Conservation (phyloP, 2,329 filamentous ascomycete species). For the Lachnellula occidentalis region DNA sequence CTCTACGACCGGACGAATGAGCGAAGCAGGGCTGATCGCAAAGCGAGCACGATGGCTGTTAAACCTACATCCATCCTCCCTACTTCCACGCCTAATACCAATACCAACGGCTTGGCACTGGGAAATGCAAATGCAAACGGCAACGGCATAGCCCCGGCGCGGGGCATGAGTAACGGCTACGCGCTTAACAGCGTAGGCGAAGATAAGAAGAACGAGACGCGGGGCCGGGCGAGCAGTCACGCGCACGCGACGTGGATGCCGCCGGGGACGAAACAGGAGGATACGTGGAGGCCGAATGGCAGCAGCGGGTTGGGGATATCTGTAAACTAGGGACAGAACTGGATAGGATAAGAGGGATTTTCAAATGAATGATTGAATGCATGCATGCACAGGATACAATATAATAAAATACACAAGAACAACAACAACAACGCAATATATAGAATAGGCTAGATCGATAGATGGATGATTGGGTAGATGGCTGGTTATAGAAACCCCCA, state of each 20-base stretch:
- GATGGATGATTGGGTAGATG: too few relatives aligned
- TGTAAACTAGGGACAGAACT: background rate
- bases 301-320: conserved; percentile 1
- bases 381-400: too few relatives aligned
- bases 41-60: conserved; percentile 61
- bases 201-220: conserved; percentile 37
- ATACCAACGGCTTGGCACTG: conserved; percentile 22
- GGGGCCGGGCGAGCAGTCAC: conserved; percentile 37
- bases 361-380: too few relatives aligned
- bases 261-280: conserved; percentile 77
- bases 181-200: conserved; percentile 33
- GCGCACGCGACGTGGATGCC: conserved; percentile 60
- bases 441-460: too few relatives aligned
- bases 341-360: background rate
- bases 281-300: conserved; percentile 60
- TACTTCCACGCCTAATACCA: conserved; percentile 6
- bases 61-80: conserved; percentile 30
- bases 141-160: conserved; percentile 31
- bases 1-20: conserved; percentile 91
- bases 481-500: too few relatives aligned
- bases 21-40: conserved; percentile 79
- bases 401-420: too few relatives aligned
- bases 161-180: conserved; percentile 42
- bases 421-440: too few relatives aligned
- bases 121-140: conserved; percentile 1